These are phyloP conservation scores for Salix suchowensis DNA, from an alignment of 345 rosid genomes.

Conservation along the genomic window DNA sequence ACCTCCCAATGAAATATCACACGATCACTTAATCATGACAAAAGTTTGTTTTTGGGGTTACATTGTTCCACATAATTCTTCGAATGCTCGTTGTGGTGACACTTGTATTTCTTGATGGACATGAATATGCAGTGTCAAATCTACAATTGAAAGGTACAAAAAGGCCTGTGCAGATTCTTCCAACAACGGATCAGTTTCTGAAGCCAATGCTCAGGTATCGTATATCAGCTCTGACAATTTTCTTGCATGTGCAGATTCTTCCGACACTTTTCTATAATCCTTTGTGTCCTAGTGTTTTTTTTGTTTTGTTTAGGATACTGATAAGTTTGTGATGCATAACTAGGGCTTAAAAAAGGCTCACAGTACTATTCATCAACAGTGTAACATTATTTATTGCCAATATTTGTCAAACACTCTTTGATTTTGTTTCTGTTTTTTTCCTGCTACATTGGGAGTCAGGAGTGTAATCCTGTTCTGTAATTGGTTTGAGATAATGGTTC, in stretches of 20 bases:
- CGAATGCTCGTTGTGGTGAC: neutral
- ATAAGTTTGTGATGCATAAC: too few relatives aligned
- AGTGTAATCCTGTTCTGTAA: neutral
- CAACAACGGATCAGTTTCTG: slow-evolving; percentile 64
- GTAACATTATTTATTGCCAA: neutral
- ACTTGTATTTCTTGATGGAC: neutral
- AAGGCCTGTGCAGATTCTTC: slow-evolving; percentile 66
- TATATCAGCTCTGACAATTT: neutral
- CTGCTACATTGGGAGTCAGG: neutral
- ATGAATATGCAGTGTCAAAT: slow-evolving; percentile 66
- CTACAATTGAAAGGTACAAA: slow-evolving; percentile 93
- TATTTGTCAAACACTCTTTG: neutral
- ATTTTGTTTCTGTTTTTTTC: neutral
- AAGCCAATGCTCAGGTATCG: slow-evolving; percentile 85
- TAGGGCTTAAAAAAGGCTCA: too few relatives aligned
- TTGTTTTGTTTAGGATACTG: too few relatives aligned
- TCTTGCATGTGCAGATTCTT: neutral
- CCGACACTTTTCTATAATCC: neutral
- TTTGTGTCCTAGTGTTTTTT: neutral
- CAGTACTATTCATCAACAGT: too few relatives aligned
- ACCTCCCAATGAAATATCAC: neutral
- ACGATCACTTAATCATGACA: neutral
- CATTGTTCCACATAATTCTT: neutral
- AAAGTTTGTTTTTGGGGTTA: neutral
- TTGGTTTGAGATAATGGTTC: neutral